phyloP scores from a whole-genome alignment of 192 early-diverging fungal genomes.

The Dissophora globulifera region DNA sequence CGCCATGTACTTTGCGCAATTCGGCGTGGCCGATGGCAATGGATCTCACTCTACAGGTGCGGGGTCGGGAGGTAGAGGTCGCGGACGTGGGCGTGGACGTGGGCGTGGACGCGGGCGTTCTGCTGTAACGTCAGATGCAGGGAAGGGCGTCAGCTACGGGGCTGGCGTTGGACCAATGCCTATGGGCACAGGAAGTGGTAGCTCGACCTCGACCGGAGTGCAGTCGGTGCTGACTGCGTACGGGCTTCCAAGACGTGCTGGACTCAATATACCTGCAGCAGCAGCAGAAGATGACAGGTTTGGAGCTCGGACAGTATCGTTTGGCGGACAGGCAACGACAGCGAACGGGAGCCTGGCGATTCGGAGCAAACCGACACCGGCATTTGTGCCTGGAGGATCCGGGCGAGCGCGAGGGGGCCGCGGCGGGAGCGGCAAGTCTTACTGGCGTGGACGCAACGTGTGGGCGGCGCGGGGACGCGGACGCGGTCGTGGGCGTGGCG shows the following conservation, averaged over 20 bases:
- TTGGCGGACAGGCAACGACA: conserved; percentile 20
- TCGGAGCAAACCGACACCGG: conserved; percentile 39
- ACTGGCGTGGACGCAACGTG: background rate
- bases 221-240: conserved; percentile 10
- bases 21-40: conserved; percentile 9
- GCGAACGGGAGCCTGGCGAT: conserved; percentile 40
- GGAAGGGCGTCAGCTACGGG: conserved; percentile 15
- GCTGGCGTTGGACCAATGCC: conserved; percentile 22
- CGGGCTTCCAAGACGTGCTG: background rate
- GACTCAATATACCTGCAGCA: background rate
- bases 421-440: conserved; percentile 1
- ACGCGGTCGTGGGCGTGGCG: conserved; percentile 15
- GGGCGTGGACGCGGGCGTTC: conserved; percentile 8
- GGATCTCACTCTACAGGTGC: background rate
- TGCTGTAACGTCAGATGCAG: background rate
- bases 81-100: conserved; percentile 14
- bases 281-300: background rate
- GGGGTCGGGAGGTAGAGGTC: background rate
- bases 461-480: conserved; percentile 9
- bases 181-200: background rate
- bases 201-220: background rate
- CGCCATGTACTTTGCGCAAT: conserved; percentile 52
- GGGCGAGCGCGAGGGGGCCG: background rate
- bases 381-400: conserved; percentile 6
- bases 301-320: conserved; percentile 2